phyloP scores from a whole-genome alignment of 768 basidiomycete genomes.

The Russula foetens region DNA sequence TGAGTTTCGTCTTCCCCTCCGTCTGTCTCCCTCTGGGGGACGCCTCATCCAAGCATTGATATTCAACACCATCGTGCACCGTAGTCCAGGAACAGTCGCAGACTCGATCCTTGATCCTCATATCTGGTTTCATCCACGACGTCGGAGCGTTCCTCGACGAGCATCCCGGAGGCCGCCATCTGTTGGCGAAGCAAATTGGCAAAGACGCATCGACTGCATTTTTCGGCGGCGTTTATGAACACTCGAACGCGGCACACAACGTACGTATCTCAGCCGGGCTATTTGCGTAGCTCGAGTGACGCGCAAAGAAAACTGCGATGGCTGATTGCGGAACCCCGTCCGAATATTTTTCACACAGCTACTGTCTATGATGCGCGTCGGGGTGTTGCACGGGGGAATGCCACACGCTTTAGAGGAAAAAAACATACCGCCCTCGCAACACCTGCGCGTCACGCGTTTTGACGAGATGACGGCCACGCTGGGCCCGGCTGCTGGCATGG shows the following conservation, averaged over 20 bases:
- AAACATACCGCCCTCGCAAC: constrained; percentile 40
- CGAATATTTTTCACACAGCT: neutral
- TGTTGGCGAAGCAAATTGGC: constrained; percentile 75
- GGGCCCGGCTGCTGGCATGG: constrained; percentile 24
- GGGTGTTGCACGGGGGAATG: constrained; percentile 28
- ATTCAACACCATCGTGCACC: neutral
- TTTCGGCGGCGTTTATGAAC: constrained; percentile 87
- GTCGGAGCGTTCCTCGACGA: constrained; percentile 79
- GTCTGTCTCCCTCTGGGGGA: no score
- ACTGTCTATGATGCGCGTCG: constrained; percentile 23
- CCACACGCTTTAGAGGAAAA: constrained; percentile 42
- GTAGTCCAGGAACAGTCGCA: constrained; percentile 69
- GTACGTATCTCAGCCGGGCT: constrained; percentile 27
- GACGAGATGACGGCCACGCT: constrained; percentile 26
- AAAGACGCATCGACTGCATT: constrained; percentile 90
- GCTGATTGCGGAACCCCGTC: neutral
- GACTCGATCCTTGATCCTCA: constrained; percentile 71
- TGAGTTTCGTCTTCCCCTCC: neutral
- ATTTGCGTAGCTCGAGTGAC: neutral
- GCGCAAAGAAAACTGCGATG: neutral
- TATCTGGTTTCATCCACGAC: constrained; percentile 93
- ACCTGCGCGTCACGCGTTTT: constrained; percentile 33
- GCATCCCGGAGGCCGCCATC: constrained; percentile 83
- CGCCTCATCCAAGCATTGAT: neutral
- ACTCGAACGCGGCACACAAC: constrained; percentile 83